Conservation (phyloP, 257 asterid genomes). For the Fraxinus americana region DNA sequence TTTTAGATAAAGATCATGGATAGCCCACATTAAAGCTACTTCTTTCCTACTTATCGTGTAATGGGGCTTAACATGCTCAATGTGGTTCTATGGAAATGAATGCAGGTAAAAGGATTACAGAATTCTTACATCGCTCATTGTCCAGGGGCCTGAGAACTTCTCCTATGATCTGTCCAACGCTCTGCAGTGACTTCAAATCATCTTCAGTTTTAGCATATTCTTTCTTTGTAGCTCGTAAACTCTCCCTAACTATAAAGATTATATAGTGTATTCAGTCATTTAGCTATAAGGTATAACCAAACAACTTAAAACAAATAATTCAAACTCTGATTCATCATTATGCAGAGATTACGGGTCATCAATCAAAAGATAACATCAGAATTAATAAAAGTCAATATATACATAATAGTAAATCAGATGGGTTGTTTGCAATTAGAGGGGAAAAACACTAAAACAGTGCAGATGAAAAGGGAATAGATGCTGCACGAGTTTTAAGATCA, state of each 20-base stretch:
- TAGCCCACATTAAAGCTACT: background rate
- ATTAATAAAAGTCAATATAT: background rate
- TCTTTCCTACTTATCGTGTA: background rate
- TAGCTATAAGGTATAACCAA: background rate
- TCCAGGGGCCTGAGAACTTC: conserved; percentile 63
- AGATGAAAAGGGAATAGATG: background rate
- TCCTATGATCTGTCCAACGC: conserved; percentile 53
- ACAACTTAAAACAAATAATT: background rate
- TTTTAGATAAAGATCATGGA: background rate
- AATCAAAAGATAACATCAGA: conserved; percentile 5
- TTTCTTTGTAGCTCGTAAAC: conserved; percentile 47
- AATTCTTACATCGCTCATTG: conserved; percentile 61
- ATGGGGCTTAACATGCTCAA: background rate
- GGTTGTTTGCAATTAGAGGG: background rate
- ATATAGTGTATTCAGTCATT: background rate
- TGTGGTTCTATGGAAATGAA: background rate
- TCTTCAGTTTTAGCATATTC: conserved; percentile 53
- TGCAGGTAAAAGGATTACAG: conserved; percentile 3
- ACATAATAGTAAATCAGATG: background rate
- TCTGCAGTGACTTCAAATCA: conserved; percentile 54
- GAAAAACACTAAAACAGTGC: background rate
- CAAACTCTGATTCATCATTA: conserved; percentile 6
- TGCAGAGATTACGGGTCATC: background rate
- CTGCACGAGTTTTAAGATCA: background rate
- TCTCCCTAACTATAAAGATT: conserved; percentile 40